These are phyloP conservation scores for Psilocybe cubensis DNA, from an alignment of 768 basidiomycete species.

Conservation along the genomic window DNA sequence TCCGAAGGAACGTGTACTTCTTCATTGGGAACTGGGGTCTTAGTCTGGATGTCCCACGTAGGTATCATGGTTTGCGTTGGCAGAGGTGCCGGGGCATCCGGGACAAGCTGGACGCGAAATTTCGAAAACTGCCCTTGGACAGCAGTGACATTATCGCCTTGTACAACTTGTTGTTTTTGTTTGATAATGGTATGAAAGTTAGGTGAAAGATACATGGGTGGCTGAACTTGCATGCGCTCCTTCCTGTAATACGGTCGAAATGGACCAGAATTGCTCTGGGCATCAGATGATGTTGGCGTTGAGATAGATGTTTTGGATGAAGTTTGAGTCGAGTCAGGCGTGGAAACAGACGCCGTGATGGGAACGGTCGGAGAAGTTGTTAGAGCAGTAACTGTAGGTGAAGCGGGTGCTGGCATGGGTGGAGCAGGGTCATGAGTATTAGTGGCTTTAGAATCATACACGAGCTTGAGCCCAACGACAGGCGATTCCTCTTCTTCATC, in stretches of 20 bases:
- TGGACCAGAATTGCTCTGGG: too few species aligned
- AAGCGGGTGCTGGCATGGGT: too few species aligned
- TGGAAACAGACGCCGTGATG: too few species aligned
- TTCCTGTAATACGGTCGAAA: neutral
- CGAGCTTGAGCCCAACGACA: neutral
- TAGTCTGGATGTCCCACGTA: neutral
- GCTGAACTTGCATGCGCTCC: neutral
- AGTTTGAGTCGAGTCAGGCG: too few species aligned
- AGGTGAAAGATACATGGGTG: neutral
- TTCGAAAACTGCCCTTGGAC: constrained; percentile 3
- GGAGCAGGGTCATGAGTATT: too few species aligned
- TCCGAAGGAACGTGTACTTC: neutral
- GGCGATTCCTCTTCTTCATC: constrained; percentile 3
- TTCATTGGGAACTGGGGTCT: neutral
- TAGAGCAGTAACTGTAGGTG: too few species aligned
- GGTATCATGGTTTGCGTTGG: constrained; percentile 13
- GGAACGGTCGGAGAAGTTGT: too few species aligned
- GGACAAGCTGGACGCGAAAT: constrained; percentile 4
- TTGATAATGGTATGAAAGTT: constrained; percentile 1
- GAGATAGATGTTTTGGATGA: neutral
- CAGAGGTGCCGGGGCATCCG: neutral
- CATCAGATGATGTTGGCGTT: neutral
- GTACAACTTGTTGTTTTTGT: neutral
- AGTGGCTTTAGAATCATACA: neutral
- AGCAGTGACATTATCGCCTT: neutral